Evolutionary conservation across 768 basidiomycete species (phyloP), one percentile per base, ranked within the genome.

Genomic region (Boletus reticuloceps): DNA sequence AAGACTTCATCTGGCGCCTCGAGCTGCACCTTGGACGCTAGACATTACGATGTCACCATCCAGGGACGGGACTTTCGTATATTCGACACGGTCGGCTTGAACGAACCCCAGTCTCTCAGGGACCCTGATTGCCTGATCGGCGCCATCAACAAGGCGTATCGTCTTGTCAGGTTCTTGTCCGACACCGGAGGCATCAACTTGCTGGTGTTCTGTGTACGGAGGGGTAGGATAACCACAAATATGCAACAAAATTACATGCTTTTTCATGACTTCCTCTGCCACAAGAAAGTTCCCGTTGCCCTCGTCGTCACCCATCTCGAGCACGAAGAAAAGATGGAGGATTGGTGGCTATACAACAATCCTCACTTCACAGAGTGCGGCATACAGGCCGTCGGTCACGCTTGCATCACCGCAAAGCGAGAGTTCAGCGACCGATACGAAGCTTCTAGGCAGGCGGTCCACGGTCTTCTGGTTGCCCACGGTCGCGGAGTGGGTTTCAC

Each of bases 161-260:
- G 62, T 45, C 68, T 80, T 13, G 58, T 80, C 46, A 58, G 59
- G 43, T 59, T 37, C 25, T 58, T 78, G 38, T 55, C 62, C 16
- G 58, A 59, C 6, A 61, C 64, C 6, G 72, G 66, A 7, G 78
- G 79, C 9, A 61, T 80, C 32, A 70, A 65, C 62, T 67, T 79
- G 40, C 66, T 79, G 22, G 59, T 79, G 13, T 78, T 72, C 53
- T 71, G 72, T 45, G 65, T 77, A 59, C 71, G 69, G 16, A 70
- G 48, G 41, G 67, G 69, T 27, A 64, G 72, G 59, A 65, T 71
- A 54, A 74, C 63, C 10, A 43, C 40, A 8, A 66, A 56, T 29
- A 65, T 58, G 58, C 58, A 61, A 46, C 64, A 63, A 6, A 72
- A 72, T 48, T 75, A 73, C 51, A 42, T 38, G 13, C 58, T 72